Evolutionary conservation across 345 rosid genomes (phyloP), one percentile per base, ranked within the genome.

Genomic region (Eucalyptus leucophloia): DNA sequence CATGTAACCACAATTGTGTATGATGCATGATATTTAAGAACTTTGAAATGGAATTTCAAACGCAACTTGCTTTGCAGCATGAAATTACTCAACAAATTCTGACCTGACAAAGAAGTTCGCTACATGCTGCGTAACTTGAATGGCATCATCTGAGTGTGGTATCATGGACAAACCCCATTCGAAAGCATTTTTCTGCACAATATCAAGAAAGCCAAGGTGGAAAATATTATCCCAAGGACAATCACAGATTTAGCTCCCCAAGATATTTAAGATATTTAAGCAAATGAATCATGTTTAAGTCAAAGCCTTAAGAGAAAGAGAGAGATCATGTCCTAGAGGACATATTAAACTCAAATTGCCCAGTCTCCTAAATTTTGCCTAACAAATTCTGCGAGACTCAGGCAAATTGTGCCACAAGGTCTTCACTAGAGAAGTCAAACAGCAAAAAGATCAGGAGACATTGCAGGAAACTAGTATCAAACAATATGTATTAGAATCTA

Each of bases 71-170:
- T 87, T 60, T 23, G 82, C 82, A 44, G 77, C 40, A 19, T 50
- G 34, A 86, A 86, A 30, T 62, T n/a, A 32, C 53, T 47, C 9
- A 34, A 44, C 24, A 77, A 86, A 88, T 86, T 45, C 96, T 91
- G 47, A 97, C 98, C 99, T 95, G 92, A 98, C 93, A 86, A 97
- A 92, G 90, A 90, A 94, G 92, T 97, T 98, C 11, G 99, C 99
- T 56, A 92, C 92, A 86, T 93, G 95, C 90, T 97, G 99, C 42
- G 99, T 97, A 92, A 96, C 99, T 88, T 93, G 96, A 90, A 96
- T 95, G 88, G 98, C 99, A 11, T 97, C 98, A 51, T 96, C 98
- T 7, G 99, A 93, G 94, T 97, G 99, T 42, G 99, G 99, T 90
- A 98, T 97, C 92, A 86, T 92, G 23, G 95, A 91, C 90, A 88